Evolutionary conservation across 2,329 filamentous ascomycete genomes (phyloP), one percentile per base, ranked within the genome.

Genomic region (Aspergillus arachidicola): DNA sequence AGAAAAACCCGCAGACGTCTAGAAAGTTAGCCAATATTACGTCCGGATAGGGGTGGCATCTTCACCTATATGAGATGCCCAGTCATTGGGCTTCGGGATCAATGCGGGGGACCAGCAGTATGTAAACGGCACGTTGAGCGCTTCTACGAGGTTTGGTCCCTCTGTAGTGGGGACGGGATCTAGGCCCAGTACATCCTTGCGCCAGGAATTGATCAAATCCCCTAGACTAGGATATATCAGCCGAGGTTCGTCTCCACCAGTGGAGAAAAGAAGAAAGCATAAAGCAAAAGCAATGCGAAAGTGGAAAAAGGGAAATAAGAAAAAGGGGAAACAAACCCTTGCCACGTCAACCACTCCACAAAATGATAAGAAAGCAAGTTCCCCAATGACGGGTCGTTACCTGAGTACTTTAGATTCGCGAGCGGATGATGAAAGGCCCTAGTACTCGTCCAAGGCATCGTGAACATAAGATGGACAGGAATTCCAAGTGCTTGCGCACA

Each of bases 381-480:
- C 0, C 74, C 73, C 6, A 50, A 16, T 72, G 65, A 1, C 65
- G 65, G 1, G 69, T 67, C 53, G 80, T 77, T 19, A 69, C 72
- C 19, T 72, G 69, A 0, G 70, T 64, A 50, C 32, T 76, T 72
- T 23, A 85, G 61, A 66, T 84, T 84, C 0, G 82, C 82, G 56
- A 85, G 66, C 0, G 83, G 83, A 70, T 84, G 83, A 0, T 81
- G 78, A 66, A 84, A 84, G 1, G 73, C 75, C 36, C 67, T 70
- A 2, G 82, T 84, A 5, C 69, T 72, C 19, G 71, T 79, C 79
- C 80, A 85, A 2, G 83, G 83, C 83, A 85, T 85, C 10, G 77
- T 85, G 64, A 83, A 83, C 64, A 85, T 80, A 66, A 85, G 76
- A 66, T 85, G 83, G 2, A 85, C 67, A 2, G 83, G 83, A 12